A percentile compares a stretch with the other conserved stretches of the same genome.
These are phyloP conservation scores for Solanum hybrid DNA, from an alignment of 305 asterid genomes.

Conservation along the genomic window DNA sequence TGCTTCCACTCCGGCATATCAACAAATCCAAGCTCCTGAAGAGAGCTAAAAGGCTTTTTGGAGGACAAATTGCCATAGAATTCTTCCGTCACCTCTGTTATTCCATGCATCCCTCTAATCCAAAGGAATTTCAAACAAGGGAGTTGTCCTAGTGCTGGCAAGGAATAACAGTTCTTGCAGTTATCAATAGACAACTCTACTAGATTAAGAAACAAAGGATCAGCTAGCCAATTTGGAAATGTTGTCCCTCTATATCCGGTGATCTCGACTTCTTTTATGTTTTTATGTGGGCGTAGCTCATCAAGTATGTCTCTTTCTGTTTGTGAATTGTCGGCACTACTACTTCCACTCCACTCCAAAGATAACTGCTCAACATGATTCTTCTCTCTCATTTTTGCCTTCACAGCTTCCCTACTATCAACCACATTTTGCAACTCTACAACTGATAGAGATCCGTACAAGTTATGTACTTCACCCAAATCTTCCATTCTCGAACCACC, in stretches of 20 bases:
- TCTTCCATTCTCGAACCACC: too few relatives aligned
- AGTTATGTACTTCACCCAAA: too few relatives aligned
- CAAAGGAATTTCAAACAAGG: not conserved
- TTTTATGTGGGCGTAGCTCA: not conserved
- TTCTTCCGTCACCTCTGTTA: not conserved
- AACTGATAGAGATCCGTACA: too few relatives aligned
- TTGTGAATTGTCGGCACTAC: not conserved
- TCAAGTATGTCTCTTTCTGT: not conserved
- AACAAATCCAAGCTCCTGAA: rapidly evolving
- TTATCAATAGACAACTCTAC: not conserved
- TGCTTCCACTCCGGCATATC: not conserved
- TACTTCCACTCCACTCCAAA: not conserved
- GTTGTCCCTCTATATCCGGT: not conserved
- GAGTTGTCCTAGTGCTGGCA: constrained; percentile 14
- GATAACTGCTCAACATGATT: not conserved
- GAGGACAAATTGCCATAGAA: not conserved
- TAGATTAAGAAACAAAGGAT: not conserved
- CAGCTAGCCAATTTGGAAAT: not conserved
- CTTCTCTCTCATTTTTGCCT: too few relatives aligned
- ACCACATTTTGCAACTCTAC: too few relatives aligned
- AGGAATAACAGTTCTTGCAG: not conserved
- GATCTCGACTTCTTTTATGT: not conserved
- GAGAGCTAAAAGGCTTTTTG: not conserved
- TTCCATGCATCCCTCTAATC: not conserved
- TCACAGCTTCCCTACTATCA: too few relatives aligned